These are phyloP conservation scores for Diplodia seriata DNA, from an alignment of 2,329 filamentous ascomycete genomes.

Conservation along the genomic window DNA sequence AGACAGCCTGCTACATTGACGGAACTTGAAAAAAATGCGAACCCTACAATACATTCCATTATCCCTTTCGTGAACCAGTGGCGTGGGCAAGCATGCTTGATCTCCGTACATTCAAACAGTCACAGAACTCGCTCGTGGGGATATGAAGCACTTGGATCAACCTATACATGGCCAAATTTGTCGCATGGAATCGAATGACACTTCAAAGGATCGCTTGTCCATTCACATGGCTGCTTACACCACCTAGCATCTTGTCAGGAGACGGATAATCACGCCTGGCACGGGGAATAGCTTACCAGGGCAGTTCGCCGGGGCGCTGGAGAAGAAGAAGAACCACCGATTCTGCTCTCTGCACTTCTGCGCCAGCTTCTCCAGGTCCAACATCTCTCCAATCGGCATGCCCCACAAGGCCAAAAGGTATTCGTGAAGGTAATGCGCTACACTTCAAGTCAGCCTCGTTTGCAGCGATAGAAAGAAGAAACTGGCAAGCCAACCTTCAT, in stretches of 20 bases:
- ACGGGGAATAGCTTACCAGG: constrained; percentile 49
- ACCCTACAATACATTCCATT: background rate
- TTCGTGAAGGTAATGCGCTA: constrained; percentile 47
- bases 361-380: constrained; percentile 60
- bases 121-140: background rate
- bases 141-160: background rate
- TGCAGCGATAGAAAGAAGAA: background rate
- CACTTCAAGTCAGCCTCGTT: background rate
- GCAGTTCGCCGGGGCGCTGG: constrained; percentile 65
- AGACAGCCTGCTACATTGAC: too few relatives aligned
- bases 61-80: background rate
- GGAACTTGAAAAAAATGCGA: too few relatives aligned
- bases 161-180: background rate
- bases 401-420: constrained; percentile 50
- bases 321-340: constrained; percentile 68
- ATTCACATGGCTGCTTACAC: constrained; percentile 54
- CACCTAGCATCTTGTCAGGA: constrained; percentile 39
- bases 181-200: background rate
- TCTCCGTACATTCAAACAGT: background rate
- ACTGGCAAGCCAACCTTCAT: constrained; percentile 43
- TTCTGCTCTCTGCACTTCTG: constrained; percentile 62
- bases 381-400: constrained; percentile 49
- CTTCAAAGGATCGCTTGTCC: constrained; percentile 48
- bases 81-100: background rate
- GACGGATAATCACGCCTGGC: background rate